Evolutionary conservation across 345 rosid genomes (phyloP).

Genomic region (Lepidium didymum): DNA sequence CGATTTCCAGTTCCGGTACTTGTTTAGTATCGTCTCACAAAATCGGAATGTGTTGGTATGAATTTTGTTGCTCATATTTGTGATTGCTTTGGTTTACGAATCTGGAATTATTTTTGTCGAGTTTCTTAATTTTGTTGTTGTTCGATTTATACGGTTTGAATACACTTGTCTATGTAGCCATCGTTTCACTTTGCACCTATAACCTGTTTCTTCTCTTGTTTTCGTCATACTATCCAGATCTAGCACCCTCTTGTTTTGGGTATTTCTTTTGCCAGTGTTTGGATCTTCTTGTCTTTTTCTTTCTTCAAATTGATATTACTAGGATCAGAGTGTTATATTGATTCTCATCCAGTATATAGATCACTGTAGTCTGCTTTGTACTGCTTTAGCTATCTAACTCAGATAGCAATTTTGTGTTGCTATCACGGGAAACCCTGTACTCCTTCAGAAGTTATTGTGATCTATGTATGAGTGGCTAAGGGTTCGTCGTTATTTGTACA

Average conservation of each 20-base stretch:
- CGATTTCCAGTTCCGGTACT: not conserved
- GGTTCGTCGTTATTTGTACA: not conserved
- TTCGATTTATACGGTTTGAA: not conserved
- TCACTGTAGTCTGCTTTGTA: not conserved
- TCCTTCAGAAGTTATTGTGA: not conserved
- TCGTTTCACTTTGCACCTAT: not conserved
- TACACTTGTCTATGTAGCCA: not conserved
- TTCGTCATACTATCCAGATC: conserved; percentile 1
- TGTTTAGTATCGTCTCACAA: not conserved
- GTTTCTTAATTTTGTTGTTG: not conserved
- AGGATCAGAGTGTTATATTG: not conserved
- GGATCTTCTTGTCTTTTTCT: not conserved
- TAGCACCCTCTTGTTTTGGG: not conserved
- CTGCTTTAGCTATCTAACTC: not conserved
- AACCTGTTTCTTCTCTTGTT: not conserved
- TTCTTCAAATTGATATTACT: not conserved
- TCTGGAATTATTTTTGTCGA: not conserved
- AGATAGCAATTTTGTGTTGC: not conserved
- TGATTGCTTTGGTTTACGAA: not conserved
- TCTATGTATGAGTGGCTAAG: not conserved
- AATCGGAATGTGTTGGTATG: not conserved
- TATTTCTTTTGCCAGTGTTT: not conserved
- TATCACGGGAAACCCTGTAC: not conserved
- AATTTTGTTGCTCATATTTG: not conserved
- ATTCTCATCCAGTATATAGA: not conserved